These are phyloP conservation scores for Neotropicomus parvogracilis DNA, from an alignment of 1,284 basidiomycete genomes.

Conservation along the genomic window DNA sequence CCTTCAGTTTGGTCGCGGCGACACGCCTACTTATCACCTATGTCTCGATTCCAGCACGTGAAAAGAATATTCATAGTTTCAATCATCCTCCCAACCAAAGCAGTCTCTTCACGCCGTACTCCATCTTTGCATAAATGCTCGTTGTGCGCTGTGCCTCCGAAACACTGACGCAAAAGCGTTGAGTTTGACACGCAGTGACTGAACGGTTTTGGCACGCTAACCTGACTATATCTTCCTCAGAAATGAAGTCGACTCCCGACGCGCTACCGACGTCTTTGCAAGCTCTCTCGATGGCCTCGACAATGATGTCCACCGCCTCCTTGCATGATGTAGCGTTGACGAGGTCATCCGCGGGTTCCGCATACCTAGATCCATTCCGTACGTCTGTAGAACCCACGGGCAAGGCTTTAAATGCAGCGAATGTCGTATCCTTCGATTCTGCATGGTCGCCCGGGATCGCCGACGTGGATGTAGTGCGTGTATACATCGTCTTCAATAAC, in stretches of 20 bases:
- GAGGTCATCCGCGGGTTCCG: conserved; percentile 60
- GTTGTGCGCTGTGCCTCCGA: conserved; percentile 80
- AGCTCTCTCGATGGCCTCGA: conserved; percentile 63
- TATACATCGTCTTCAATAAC: conserved; percentile 7
- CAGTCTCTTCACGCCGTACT: conserved; percentile 84
- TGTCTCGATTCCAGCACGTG: conserved; percentile 14
- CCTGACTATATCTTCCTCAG: conserved; percentile 77
- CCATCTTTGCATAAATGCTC: conserved; percentile 83
- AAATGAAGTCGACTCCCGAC: conserved; percentile 48
- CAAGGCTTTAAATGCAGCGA: conserved; percentile 74
- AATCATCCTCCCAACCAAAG: conserved; percentile 71
- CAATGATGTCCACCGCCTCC: conserved; percentile 73
- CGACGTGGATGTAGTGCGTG: conserved; percentile 27
- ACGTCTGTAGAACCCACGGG: conserved; percentile 63
- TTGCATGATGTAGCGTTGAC: conserved; percentile 64
- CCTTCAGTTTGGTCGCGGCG: conserved; percentile 10
- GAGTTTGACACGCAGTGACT: conserved; percentile 6
- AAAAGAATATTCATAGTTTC: background rate
- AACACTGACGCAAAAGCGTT: conserved; percentile 44
- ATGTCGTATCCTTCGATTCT: conserved; percentile 38
- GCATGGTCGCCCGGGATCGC: conserved; percentile 29
- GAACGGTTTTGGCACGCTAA: conserved; percentile 35
- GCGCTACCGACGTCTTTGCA: conserved; percentile 60
- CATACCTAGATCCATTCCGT: conserved; percentile 51
- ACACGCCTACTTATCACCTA: conserved; percentile 13